Conservation (phyloP, 352 stramenopile species). For the Phytophthora melonis region DNA sequence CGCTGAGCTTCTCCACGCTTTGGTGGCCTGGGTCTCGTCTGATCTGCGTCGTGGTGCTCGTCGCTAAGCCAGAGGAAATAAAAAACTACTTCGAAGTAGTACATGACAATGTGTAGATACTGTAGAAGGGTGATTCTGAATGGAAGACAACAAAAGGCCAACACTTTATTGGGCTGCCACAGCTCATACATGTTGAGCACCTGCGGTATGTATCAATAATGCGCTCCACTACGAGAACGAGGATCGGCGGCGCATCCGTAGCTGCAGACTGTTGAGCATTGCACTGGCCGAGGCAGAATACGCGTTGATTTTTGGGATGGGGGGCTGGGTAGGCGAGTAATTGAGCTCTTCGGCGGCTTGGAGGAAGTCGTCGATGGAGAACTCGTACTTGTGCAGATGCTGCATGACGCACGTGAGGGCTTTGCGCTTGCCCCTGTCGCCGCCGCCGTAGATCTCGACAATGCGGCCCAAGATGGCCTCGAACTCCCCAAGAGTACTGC, state of each 20-base stretch:
- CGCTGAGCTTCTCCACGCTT: slow-evolving; percentile 52
- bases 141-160: neutral
- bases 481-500: slow-evolving; percentile 61
- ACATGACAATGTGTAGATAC: neutral
- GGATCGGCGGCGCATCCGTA: slow-evolving; percentile 64
- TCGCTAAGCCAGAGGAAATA: slow-evolving; percentile 1
- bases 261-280: slow-evolving; percentile 65
- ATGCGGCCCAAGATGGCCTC: slow-evolving; percentile 63
- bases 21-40: slow-evolving; percentile 62
- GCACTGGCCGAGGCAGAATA: slow-evolving; percentile 20
- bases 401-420: slow-evolving; percentile 78
- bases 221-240: slow-evolving; percentile 47
- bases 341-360: slow-evolving; percentile 66
- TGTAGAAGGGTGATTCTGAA: neutral
- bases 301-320: slow-evolving; percentile 9
- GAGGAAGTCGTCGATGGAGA: slow-evolving; percentile 80
- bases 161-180: neutral
- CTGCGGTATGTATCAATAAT: neutral
- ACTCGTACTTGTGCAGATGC: slow-evolving; percentile 86
- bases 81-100: neutral
- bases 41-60: slow-evolving; percentile 44
- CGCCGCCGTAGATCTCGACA: slow-evolving; percentile 73
- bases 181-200: neutral
- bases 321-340: slow-evolving; percentile 14
- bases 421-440: slow-evolving; percentile 77